Percentiles rank a stretch among this genome's conserved stretches.
Conservation (phyloP, 768 basidiomycete species). For the Kwoniella dendrophila region DNA sequence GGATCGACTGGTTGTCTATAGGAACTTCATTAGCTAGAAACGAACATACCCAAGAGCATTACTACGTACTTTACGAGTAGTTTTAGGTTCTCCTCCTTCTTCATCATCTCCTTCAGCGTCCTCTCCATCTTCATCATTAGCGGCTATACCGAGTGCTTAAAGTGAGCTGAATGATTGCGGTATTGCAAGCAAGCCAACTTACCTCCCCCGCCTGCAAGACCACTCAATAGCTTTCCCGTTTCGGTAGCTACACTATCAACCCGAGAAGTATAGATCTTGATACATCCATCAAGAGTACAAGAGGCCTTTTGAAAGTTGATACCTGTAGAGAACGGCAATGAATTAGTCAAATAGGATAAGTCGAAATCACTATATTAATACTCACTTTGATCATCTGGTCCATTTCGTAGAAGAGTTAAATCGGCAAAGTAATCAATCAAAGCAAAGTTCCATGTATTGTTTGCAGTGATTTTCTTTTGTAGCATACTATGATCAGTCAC, state of each 20-base stretch:
- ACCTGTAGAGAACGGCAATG: slow-evolving; percentile 28
- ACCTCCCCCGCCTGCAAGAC: slow-evolving; percentile 65
- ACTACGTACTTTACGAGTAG: slow-evolving; percentile 57
- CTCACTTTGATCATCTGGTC: slow-evolving; percentile 70
- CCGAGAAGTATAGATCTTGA: slow-evolving; percentile 98
- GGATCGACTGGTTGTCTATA: slow-evolving; percentile 61
- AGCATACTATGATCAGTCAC: neutral
- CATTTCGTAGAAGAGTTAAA: slow-evolving; percentile 91
- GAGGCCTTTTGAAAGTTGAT: slow-evolving; percentile 99
- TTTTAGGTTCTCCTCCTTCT: slow-evolving; percentile 61
- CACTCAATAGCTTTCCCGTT: slow-evolving; percentile 90
- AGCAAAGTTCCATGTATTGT: slow-evolving; percentile 96
- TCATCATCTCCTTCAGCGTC: slow-evolving; percentile 69
- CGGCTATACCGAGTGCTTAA: too few species aligned
- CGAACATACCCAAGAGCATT: neutral
- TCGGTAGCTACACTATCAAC: slow-evolving; percentile 97
- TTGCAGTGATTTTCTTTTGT: slow-evolving; percentile 92
- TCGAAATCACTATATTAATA: too few species aligned
- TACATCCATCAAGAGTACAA: slow-evolving; percentile 94
- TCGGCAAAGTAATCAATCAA: slow-evolving; percentile 99
- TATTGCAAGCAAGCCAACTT: slow-evolving; percentile 1
- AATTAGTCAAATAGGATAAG: too few species aligned
- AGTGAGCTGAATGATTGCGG: too few species aligned
- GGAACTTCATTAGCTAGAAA: neutral
- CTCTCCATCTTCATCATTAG: slow-evolving; percentile 65